These are phyloP conservation scores for Fusarium sp. DNA, from an alignment of 2,329 filamentous ascomycete species.

Conservation along the genomic window DNA sequence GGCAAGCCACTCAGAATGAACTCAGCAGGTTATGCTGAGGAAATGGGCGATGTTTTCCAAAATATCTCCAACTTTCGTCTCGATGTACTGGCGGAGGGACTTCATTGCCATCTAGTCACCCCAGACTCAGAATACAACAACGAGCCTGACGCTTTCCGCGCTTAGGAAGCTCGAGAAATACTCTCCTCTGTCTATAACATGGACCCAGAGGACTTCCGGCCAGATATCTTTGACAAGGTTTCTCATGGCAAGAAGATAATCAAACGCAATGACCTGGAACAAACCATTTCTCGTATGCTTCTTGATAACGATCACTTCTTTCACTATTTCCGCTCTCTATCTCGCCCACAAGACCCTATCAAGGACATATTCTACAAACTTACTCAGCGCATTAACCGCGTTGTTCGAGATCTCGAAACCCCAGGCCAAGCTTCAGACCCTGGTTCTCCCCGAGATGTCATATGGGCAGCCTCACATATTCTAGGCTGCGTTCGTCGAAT, in stretches of 20 bases:
- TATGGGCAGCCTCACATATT: constrained; percentile 64
- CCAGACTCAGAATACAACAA: constrained; percentile 48
- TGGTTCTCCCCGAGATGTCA: constrained; percentile 54
- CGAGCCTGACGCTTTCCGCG: constrained; percentile 52
- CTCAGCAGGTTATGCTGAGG: constrained; percentile 56
- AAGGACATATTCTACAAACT: constrained; percentile 62
- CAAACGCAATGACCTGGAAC: constrained; percentile 60
- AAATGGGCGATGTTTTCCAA: constrained; percentile 62
- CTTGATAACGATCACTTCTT: constrained; percentile 67
- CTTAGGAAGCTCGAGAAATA: constrained; percentile 64
- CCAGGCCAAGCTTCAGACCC: neutral
- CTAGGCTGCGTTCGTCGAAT: constrained; percentile 57
- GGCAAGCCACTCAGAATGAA: constrained; percentile 57
- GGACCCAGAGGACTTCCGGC: constrained; percentile 57
- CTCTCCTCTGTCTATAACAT: constrained; percentile 59
- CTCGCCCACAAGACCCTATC: constrained; percentile 58
- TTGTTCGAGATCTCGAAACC: constrained; percentile 58
- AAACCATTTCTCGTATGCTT: constrained; percentile 65
- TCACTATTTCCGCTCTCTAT: constrained; percentile 61
- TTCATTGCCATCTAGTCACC: constrained; percentile 61
- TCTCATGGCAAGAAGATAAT: constrained; percentile 51
- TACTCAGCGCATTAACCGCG: constrained; percentile 59
- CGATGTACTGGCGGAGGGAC: constrained; percentile 62
- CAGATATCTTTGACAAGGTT: constrained; percentile 57
- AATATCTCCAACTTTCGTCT: constrained; percentile 64